These are phyloP conservation scores for Casuarina glauca DNA, from an alignment of 306 rosid genomes.

Conservation along the genomic window DNA sequence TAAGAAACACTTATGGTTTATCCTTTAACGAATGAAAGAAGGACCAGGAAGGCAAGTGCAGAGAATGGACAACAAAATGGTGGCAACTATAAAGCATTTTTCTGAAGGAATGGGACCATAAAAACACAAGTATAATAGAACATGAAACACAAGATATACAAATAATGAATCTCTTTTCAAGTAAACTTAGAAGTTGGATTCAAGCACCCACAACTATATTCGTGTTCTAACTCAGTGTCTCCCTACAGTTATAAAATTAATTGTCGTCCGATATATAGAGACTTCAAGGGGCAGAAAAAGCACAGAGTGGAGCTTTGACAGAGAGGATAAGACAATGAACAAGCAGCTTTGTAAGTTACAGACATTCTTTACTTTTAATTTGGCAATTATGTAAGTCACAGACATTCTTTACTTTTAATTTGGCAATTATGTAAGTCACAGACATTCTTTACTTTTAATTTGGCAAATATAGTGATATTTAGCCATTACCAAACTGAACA, in stretches of 20 bases:
- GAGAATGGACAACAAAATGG: neutral
- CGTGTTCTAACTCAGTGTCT: neutral
- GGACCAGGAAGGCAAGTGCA: neutral
- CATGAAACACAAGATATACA: neutral
- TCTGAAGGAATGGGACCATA: no score
- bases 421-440: neutral
- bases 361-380: neutral
- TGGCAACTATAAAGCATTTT: no score
- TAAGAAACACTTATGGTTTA: conserved; percentile 24
- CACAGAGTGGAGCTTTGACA: neutral
- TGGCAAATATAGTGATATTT: neutral
- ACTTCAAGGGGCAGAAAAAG: neutral
- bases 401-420: neutral
- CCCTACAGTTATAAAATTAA: neutral
- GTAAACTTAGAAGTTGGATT: neutral
- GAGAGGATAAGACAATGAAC: neutral
- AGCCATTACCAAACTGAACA: no score
- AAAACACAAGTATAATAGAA: neutral
- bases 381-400: neutral
- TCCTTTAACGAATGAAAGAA: conserved; percentile 12
- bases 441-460: neutral
- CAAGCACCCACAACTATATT: neutral
- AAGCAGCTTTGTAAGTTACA: neutral
- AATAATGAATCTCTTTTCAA: no score
- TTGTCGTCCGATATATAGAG: neutral